Evolutionary conservation across 2,329 filamentous ascomycete genomes (phyloP).

Genomic region (Pseudopyrenochaeta lycopersici): DNA sequence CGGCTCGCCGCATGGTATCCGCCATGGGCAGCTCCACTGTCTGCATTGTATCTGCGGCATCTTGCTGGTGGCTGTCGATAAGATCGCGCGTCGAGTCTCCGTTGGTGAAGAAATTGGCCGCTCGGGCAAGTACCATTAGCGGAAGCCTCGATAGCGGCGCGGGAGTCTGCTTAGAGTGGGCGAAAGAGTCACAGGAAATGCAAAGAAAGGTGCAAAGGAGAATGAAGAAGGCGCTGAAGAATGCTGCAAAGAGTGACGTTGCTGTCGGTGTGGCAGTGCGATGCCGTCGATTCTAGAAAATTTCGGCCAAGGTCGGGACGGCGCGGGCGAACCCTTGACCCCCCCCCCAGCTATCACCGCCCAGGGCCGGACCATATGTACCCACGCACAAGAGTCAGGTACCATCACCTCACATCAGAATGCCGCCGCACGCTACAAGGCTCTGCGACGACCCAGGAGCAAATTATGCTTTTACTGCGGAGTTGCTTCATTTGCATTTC

Average conservation of each 20-base stretch:
- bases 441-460: background rate
- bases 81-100: conserved; percentile 41
- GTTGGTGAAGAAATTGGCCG: conserved; percentile 58
- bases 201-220: conserved; percentile 7
- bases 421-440: background rate
- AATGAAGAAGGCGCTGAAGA: conserved; percentile 7
- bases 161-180: conserved; percentile 3
- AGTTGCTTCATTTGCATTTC: background rate
- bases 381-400: no score
- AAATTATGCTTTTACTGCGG: background rate
- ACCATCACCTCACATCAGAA: background rate
- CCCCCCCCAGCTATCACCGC: conserved; percentile 18
- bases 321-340: conserved; percentile 8
- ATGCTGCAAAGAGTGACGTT: conserved; percentile 33
- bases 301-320: conserved; percentile 40
- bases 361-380: background rate
- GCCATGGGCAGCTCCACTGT: conserved; percentile 29
- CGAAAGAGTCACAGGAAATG: no score
- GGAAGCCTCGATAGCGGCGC: conserved; percentile 30
- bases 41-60: conserved; percentile 32
- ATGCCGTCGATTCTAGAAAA: conserved; percentile 31
- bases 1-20: conserved; percentile 23
- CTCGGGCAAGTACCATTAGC: conserved; percentile 61
- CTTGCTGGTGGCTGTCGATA: conserved; percentile 49
- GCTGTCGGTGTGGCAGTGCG: conserved; percentile 20